Evolutionary conservation across 2,329 filamentous ascomycete species (phyloP).

Genomic region (Aschersonia sp.): DNA sequence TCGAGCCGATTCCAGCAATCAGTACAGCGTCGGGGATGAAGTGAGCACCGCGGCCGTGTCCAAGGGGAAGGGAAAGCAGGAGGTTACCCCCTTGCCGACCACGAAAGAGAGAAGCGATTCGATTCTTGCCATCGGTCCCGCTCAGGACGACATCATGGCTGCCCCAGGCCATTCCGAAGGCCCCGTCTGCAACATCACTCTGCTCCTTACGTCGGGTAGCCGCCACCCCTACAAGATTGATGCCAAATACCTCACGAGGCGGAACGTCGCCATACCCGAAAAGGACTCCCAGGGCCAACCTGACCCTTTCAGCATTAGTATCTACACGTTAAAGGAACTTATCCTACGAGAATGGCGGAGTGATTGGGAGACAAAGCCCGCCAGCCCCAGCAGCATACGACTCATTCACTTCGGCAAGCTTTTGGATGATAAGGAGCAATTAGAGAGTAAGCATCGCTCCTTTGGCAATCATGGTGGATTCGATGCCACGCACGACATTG

Average conservation of each 20-base stretch:
- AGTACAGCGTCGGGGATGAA: background rate
- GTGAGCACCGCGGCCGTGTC: slow-evolving; percentile 5
- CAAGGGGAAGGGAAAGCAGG: slow-evolving; percentile 21
- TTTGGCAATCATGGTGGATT: background rate
- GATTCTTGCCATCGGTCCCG: slow-evolving; percentile 27
- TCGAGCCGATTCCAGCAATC: slow-evolving; percentile 4
- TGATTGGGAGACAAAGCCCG: slow-evolving; percentile 79
- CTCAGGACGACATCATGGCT: slow-evolving; percentile 25
- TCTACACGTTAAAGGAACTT: slow-evolving; percentile 87
- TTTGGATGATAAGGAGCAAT: slow-evolving; percentile 70
- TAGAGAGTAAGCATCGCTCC: slow-evolving; percentile 54
- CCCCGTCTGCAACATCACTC: slow-evolving; percentile 56
- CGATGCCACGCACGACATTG: background rate
- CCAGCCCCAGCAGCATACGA: slow-evolving; percentile 77
- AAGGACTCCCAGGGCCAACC: slow-evolving; percentile 40
- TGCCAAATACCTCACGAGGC: slow-evolving; percentile 68
- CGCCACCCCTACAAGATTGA: slow-evolving; percentile 85
- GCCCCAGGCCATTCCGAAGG: slow-evolving; percentile 15
- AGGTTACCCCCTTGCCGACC: slow-evolving; percentile 11
- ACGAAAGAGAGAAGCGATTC: slow-evolving; percentile 18
- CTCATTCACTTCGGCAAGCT: slow-evolving; percentile 86
- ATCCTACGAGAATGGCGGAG: slow-evolving; percentile 86
- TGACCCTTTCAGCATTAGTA: slow-evolving; percentile 79
- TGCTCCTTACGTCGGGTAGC: slow-evolving; percentile 68
- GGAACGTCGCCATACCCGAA: slow-evolving; percentile 63